Evolutionary conservation across 768 basidiomycete genomes (phyloP), one percentile per base, ranked within the genome.

Genomic region (Tephrocybe sp.): DNA sequence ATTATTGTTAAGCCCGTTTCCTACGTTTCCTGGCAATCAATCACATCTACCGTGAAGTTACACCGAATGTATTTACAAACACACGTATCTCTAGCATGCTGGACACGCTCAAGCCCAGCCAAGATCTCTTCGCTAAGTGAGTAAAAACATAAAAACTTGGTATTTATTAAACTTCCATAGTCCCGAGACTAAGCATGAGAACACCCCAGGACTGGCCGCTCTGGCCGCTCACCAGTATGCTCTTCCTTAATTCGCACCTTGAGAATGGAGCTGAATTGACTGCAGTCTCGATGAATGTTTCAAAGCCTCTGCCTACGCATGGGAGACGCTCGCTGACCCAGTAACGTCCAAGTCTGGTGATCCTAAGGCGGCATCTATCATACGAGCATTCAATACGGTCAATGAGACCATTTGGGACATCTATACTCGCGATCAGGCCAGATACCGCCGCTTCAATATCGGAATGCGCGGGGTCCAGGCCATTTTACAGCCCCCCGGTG

Each of bases 71-170:
- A 3, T 73, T 67, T 42, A 50, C 64, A 9, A 64, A 69, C 51
- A 73, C 68, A 38, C 66, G 68, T 8, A 58, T 64, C 22, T 70
- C 70, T 1, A 57, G 60, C 11, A 35, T 56, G 11, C 47, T 69
- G 16, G 69, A 68, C 47, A 66, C 64, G 4, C 51, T 48, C 13
- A 66, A 58, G 53, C 42, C 53, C 13, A 54, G 49, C 19, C 51
- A 47, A 24, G 64, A 59, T 13, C 46, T 67, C 16, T 47, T 59
- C 13, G 47, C 55, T 16, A 45, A 61, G 64, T 68, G 22, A 41
- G 57, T 47, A 13, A 19, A 5, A 30, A 32, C 2, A 13, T 12
- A 34, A 9, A 13, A 9, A 36, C 18, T 9, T 7, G 8, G 2
- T 21, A 4, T 22, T 2, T 16, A 24, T 12, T 38, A 32, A 18